Base-by-base conservation (phyloP, 805 yeast genomes). In the Candida fluviatilis region DNA sequence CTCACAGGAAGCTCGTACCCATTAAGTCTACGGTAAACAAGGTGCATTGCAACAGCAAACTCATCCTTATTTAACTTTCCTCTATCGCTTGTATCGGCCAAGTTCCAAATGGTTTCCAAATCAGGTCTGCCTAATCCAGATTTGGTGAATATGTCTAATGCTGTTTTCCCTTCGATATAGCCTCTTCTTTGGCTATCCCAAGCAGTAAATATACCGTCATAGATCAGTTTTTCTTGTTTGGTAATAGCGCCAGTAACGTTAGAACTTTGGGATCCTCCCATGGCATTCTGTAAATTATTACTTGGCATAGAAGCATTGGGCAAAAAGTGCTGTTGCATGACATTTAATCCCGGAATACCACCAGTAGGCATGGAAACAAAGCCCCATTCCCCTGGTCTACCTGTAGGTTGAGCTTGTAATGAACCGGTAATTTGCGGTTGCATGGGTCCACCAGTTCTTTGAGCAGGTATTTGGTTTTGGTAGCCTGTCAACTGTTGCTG, bases 31-130 rank as follows among this genome's bases (percentile, higher is more conserved):
- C 96, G 78, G 64, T 93, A 91, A 31, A 91, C 91, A 42, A 91
- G 71, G 70, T 95, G 97, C 98, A 91, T 93, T 23, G 98, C 97
- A 25, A 93, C 89, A 0, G 96, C 84, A 66, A 91, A 93, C 59
- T 88, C 95, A 57, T 91, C 96, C 52, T 78, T 80, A 57, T 86
- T 85, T 48, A 91, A 76, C 55, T 77, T 80, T 4, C 97, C 96
- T 39, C 83, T 74, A 58, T 89, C 84, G 39, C 82, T 80, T 12
- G 82, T 75, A 58, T 93, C 98, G 39, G 90, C 78, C 48, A 91
- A 71, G 35, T 79, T 85, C 99, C 99, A 91, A 45, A 93, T 89
- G 30, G 80, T 73, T 60, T 90, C 98, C 45, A 91, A 72, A 52
- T 90, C 97, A 4, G 79, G 71, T 59, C 96, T 80, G 39, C 81